Evolutionary conservation across 176 grass and related monocot genomes (phyloP).

Genomic region (Lolium multiflorum): DNA sequence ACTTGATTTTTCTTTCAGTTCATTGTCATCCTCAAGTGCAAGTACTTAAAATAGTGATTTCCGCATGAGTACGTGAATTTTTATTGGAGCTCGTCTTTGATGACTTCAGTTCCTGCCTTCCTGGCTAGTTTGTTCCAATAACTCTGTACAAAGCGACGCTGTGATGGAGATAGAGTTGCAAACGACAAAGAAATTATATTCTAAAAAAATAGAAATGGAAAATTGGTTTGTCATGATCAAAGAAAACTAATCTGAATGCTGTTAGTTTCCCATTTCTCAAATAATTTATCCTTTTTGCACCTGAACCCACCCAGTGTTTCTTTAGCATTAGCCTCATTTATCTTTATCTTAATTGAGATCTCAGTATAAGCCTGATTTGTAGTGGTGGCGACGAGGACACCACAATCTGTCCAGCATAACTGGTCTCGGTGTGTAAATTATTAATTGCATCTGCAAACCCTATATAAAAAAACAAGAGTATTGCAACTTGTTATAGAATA

Average conservation of each 20-base stretch:
- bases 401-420: conserved; percentile 31
- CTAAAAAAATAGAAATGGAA: neutral
- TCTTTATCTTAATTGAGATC: neutral
- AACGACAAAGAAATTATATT: neutral
- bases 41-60: neutral
- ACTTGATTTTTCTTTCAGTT: neutral
- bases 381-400: conserved; percentile 31
- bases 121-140: neutral
- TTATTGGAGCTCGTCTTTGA: neutral
- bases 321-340: neutral
- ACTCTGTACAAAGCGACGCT: neutral
- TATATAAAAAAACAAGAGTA: conserved; percentile 20
- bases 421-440: neutral
- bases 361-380: conserved; percentile 9
- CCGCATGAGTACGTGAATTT: neutral
- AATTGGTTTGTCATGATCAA: neutral
- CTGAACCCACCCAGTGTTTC: neutral
- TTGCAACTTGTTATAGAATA: conserved; percentile 34
- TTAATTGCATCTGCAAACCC: conserved; percentile 20
- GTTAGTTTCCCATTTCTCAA: neutral
- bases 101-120: neutral
- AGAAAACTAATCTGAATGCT: neutral
- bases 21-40: neutral
- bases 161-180: conserved; percentile 4
- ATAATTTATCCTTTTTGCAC: conserved; percentile 12